Percentiles rank a stretch among this genome's conserved stretches.
Evolutionary conservation across 2,329 filamentous ascomycete genomes (phyloP).

Genomic region (Lasiodiplodia theobromae): DNA sequence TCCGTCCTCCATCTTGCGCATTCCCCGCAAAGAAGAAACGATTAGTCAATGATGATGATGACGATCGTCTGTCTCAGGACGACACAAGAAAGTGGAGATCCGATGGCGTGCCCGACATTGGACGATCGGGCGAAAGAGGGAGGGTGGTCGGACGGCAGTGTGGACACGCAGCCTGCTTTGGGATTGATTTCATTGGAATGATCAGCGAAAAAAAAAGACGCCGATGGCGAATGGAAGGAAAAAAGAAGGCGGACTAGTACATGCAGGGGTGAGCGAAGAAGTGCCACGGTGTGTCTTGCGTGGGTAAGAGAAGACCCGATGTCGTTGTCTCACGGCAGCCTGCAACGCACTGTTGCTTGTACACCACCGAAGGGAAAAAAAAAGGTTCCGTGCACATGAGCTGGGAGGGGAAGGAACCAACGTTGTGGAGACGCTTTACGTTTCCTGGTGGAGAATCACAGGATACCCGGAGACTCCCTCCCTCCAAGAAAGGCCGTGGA

Average conservation of each 20-base stretch:
- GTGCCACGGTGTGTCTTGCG: background rate
- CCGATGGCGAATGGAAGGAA: background rate
- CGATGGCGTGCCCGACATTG: background rate
- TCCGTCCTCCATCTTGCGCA: background rate
- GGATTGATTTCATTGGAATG: background rate
- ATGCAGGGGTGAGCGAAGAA: background rate
- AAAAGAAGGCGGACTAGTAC: background rate
- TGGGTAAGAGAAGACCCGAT: background rate
- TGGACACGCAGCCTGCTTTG: background rate
- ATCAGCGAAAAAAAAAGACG: background rate
- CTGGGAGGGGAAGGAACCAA: background rate
- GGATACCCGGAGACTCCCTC: background rate
- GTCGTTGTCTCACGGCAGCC: conserved; percentile 10
- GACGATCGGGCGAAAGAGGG: background rate
- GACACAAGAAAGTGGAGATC: background rate
- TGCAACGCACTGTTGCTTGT: conserved; percentile 7
- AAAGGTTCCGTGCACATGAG: background rate
- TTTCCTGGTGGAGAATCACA: conserved; percentile 1
- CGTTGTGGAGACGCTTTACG: background rate
- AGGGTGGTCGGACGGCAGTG: background rate
- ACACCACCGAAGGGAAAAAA: background rate
- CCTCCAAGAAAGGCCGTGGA: background rate
- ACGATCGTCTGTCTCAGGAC: conserved; percentile 1
- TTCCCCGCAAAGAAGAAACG: background rate
- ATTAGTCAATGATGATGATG: background rate